Evolutionary conservation across 2,329 filamentous ascomycete genomes (phyloP).

Genomic region (Aspergillus bombycis): DNA sequence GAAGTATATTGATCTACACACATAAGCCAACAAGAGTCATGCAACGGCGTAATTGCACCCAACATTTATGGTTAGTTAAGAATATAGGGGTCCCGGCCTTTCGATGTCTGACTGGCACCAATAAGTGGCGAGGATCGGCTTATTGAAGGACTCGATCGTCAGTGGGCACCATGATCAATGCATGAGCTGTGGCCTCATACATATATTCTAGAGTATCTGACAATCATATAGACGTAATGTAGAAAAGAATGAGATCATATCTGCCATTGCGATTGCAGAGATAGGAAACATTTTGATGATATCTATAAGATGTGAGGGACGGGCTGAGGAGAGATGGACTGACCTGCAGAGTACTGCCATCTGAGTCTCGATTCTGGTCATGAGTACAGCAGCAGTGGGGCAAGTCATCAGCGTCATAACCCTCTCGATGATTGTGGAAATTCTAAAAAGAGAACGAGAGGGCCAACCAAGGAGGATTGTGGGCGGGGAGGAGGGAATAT

Average conservation of each 20-base stretch:
- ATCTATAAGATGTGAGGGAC: no score
- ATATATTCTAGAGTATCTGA: neutral
- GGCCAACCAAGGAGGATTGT: neutral
- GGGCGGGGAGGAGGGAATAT: neutral
- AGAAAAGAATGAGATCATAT: neutral
- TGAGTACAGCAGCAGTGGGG: neutral
- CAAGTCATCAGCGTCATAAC: neutral
- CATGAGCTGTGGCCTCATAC: neutral
- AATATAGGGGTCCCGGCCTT: neutral
- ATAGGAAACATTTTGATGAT: neutral
- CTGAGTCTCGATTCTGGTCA: neutral
- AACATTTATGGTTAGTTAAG: neutral
- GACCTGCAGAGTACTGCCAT: neutral
- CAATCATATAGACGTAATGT: neutral
- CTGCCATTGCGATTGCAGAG: neutral
- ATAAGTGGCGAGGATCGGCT: neutral
- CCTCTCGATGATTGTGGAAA: neutral
- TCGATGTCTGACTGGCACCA: neutral
- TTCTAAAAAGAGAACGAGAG: neutral
- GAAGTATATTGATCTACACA: neutral
- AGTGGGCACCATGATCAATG: neutral
- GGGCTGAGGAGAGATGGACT: neutral
- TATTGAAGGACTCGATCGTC: neutral
- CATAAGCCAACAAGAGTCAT: neutral
- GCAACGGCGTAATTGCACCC: neutral